Evolutionary conservation across 169 alveolate species (phyloP), one percentile per base, ranked within the genome.

Genomic region (Neospora caninum): DNA sequence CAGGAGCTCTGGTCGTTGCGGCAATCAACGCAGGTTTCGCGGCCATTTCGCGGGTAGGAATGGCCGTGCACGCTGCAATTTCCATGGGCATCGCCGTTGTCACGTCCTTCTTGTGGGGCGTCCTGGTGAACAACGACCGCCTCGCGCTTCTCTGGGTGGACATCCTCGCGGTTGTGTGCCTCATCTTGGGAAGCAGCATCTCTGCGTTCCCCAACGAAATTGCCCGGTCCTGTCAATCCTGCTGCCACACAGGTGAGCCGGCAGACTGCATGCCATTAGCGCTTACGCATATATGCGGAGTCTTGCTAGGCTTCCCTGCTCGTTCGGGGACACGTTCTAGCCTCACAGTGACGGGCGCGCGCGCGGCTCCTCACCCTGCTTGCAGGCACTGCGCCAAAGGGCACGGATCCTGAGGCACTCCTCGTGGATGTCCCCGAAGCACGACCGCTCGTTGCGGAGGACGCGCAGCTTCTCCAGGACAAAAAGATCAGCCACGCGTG

Each of bases 31-130:
- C 80, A 10, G 92, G 92, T 27, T 86, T 86, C 80, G 41, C 45
- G 49, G 92, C 92, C 49, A 86, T 86, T 53, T 43, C 92, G 34
- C 78, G 92, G 43, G 58, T 86, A 42, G 92, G 92, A 38, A 20
- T 86, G 54, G 92, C 92, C 36, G 53, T 86, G 80, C 70, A 86
- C 27, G 70, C 92, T 39, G 92, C 54, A 16, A 49, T 43, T 53
- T 86, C 92, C 80, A 86, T 86, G 92, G 92, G 92, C 58, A 34
- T 34, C 25, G 92, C 92, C 22, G 80, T 53, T 10, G 80, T 86
- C 54, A 86, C 92, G 42, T 86, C 92, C 49, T 86, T 86, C 41
- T 22, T 86, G 42, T 86, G 92, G 92, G 92, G 92, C 18, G 80
- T 86, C 36, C 49, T 43, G 34, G 92, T 86, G n/a, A 86, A 86